Conservation (phyloP, 129 eudicot genomes). For the Arctium minus region DNA sequence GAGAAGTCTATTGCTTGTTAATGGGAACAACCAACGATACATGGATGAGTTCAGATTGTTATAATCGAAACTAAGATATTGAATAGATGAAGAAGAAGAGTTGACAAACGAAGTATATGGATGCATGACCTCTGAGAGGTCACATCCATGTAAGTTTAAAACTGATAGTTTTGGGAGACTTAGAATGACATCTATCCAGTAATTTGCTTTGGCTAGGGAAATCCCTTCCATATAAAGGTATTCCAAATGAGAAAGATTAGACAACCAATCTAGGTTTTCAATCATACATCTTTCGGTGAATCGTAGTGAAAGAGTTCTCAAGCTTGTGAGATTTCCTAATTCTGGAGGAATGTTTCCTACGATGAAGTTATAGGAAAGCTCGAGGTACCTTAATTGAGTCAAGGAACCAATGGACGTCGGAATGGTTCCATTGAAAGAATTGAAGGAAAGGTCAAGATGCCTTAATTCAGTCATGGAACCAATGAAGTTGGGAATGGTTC, state of each 20-base stretch:
- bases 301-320: neutral
- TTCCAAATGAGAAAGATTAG: conserved; percentile 5
- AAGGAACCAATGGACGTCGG: conserved; percentile 15
- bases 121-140: conserved; percentile 1
- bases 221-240: neutral
- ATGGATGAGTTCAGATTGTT: conserved; percentile 18
- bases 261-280: conserved; percentile 21
- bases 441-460: neutral
- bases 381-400: neutral
- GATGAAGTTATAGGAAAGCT: neutral
- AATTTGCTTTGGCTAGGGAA: conserved; percentile 10
- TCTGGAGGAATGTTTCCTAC: conserved; percentile 16
- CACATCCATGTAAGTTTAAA: neutral
- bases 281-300: neutral
- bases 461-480: no score
- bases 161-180: neutral
- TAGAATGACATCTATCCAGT: conserved; percentile 10
- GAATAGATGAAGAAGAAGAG: conserved; percentile 6
- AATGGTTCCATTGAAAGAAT: neutral
- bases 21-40: conserved; percentile 13
- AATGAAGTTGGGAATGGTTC: no score
- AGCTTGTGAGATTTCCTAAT: conserved; percentile 29
- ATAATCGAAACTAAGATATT: neutral
- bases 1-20: neutral
- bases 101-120: neutral